These are phyloP conservation scores for Amniculicola lignicola DNA, from an alignment of 495 filamentous ascomycete species.

Conservation along the genomic window DNA sequence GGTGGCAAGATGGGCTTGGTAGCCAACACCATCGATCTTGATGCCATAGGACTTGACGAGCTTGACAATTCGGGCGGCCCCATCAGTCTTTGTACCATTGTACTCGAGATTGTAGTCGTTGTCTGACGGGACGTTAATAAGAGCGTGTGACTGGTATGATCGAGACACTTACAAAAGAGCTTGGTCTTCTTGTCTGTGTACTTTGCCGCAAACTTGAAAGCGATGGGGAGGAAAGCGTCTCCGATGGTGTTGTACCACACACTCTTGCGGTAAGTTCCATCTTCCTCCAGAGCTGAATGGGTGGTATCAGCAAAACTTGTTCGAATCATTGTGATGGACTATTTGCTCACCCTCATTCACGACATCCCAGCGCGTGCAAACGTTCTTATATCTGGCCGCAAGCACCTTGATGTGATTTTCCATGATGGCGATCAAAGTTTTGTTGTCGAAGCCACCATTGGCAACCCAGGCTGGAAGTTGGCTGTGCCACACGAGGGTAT, in stretches of 20 bases:
- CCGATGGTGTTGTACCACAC: slow-evolving; percentile 47
- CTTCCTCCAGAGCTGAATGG: slow-evolving; percentile 39
- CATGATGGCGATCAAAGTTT: slow-evolving; percentile 52
- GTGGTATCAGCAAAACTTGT: not conserved
- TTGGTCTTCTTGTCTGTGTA: slow-evolving; percentile 58
- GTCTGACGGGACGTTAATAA: slow-evolving; percentile 30
- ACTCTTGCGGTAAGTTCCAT: slow-evolving; percentile 46
- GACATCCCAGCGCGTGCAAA: slow-evolving; percentile 38
- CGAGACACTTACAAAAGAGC: slow-evolving; percentile 50
- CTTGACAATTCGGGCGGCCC: slow-evolving; percentile 60
- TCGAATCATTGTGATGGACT: not conserved
- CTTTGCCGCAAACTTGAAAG: slow-evolving; percentile 52
- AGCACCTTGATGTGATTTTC: slow-evolving; percentile 59
- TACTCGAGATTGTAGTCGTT: slow-evolving; percentile 52
- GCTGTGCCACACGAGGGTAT: slow-evolving; percentile 61
- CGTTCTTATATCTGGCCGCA: slow-evolving; percentile 57
- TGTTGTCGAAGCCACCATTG: slow-evolving; percentile 45
- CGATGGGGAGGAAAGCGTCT: slow-evolving; percentile 46
- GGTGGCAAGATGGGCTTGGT: slow-evolving; percentile 58
- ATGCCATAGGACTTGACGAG: slow-evolving; percentile 68
- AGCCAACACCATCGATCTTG: slow-evolving; percentile 70
- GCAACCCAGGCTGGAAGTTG: slow-evolving; percentile 62
- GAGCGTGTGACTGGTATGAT: not conserved
- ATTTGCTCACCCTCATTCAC: slow-evolving; percentile 23
- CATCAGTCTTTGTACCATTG: slow-evolving; percentile 44